Percentiles rank a stretch among this genome's conserved stretches.
Conservation (phyloP, 129 eudicot species). For the Flaveria trinervia region DNA sequence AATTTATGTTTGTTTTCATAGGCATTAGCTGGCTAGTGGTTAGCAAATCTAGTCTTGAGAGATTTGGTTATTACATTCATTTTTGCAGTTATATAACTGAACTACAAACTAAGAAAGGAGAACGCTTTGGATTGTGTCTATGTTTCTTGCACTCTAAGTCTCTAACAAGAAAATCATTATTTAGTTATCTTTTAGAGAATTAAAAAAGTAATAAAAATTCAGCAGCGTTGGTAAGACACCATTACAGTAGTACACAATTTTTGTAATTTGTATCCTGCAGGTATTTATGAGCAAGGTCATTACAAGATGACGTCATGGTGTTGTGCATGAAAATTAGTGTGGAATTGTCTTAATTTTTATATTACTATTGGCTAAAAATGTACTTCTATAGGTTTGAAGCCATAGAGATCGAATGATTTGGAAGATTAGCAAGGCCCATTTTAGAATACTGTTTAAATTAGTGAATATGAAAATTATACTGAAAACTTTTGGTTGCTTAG, state of each 20-base stretch:
- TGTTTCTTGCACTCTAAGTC: background rate
- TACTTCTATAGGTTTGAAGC: background rate
- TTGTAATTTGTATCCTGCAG: background rate
- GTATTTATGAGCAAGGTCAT: background rate
- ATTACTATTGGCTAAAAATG: background rate
- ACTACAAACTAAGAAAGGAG: background rate
- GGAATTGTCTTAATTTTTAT: background rate
- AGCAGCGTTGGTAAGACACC: background rate
- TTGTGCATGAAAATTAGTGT: background rate
- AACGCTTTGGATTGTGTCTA: background rate
- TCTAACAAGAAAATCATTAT: background rate
- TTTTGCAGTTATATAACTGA: background rate
- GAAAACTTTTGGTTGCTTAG: background rate
- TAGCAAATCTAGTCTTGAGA: constrained; percentile 1
- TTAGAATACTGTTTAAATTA: background rate
- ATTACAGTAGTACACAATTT: no score
- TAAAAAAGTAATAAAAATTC: background rate
- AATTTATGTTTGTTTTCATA: background rate
- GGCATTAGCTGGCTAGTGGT: background rate
- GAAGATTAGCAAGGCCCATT: background rate
- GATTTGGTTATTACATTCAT: background rate
- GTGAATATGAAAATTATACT: background rate
- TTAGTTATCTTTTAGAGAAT: background rate
- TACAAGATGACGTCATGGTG: constrained; percentile 1
- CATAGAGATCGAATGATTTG: background rate